These are phyloP conservation scores for Colletotrichum spaethianum DNA, from an alignment of 2,329 filamentous ascomycete genomes.

Conservation along the genomic window DNA sequence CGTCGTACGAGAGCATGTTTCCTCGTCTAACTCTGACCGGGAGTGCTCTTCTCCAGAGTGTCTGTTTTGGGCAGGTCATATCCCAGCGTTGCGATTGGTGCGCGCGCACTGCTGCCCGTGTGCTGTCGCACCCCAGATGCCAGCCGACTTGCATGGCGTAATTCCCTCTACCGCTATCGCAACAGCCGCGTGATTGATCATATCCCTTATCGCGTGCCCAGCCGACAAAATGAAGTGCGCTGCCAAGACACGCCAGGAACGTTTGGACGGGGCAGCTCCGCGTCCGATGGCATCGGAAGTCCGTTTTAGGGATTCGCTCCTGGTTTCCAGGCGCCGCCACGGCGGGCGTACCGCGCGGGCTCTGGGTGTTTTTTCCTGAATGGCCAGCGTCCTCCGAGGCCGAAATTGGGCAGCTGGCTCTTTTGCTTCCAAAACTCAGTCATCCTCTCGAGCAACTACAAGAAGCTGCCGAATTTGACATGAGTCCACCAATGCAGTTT, in stretches of 20 bases:
- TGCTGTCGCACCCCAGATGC: not conserved
- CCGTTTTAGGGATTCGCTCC: not conserved
- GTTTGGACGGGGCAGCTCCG: conserved; percentile 26
- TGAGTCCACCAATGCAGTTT: not conserved
- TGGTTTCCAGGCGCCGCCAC: not conserved
- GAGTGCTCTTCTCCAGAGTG: conserved; percentile 23
- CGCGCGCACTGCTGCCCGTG: not conserved
- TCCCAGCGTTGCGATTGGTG: conserved; percentile 1
- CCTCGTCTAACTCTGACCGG: conserved; percentile 1
- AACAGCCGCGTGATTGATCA: conserved; percentile 18
- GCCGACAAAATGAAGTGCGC: not conserved
- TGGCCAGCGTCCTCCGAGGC: not conserved
- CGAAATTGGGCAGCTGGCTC: not conserved
- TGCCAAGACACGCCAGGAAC: conserved; percentile 29
- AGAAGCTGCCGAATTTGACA: conserved; percentile 13
- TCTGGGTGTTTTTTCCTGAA: not conserved
- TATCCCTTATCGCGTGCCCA: conserved; percentile 3
- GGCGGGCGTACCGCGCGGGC: not conserved
- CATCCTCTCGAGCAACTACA: conserved; percentile 1
- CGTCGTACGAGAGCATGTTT: conserved; percentile 14
- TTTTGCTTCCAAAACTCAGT: not conserved
- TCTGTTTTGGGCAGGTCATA: conserved; percentile 34
- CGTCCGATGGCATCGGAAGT: not conserved
- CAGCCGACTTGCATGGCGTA: conserved; percentile 11
- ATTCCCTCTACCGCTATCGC: conserved; percentile 25